phyloP scores from a whole-genome alignment of 1,139 yeast species.

The Scheffersomyces quercinus region DNA sequence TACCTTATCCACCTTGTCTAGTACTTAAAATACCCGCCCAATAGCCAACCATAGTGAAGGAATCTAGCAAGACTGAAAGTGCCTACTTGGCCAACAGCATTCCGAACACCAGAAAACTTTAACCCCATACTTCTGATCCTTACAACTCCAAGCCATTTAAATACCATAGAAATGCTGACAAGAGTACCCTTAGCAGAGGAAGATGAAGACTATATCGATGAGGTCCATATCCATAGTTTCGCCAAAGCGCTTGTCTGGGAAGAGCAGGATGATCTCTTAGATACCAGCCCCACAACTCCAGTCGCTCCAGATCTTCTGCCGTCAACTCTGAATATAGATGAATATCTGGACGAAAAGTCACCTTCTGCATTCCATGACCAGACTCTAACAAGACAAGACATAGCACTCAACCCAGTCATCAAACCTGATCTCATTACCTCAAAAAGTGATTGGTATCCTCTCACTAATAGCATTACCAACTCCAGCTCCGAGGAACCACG shows the following conservation, averaged over 20 bases:
- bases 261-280: conserved; percentile 25
- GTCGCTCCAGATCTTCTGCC: conserved; percentile 1
- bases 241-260: conserved; percentile 46
- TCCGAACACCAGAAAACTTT: too few relatives aligned
- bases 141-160: too few relatives aligned
- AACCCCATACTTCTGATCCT: too few relatives aligned
- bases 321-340: background rate
- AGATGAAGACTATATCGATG: conserved; percentile 34
- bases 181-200: conserved; percentile 24
- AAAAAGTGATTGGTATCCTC: conserved; percentile 70
- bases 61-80: too few relatives aligned
- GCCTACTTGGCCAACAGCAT: too few relatives aligned
- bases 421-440: conserved; percentile 49
- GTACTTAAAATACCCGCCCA: too few relatives aligned
- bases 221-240: conserved; percentile 40
- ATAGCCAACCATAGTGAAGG: too few relatives aligned
- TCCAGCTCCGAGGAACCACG: conserved; percentile 5
- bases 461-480: conserved; percentile 24
- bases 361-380: background rate
- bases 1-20: too few relatives aligned
- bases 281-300: conserved; percentile 7
- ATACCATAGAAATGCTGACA: too few relatives aligned
- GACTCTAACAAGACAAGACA: background rate
- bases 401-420: conserved; percentile 4
- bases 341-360: background rate